Evolutionary conservation across 768 basidiomycete species (phyloP).

Genomic region (Tricholoma sp.): DNA sequence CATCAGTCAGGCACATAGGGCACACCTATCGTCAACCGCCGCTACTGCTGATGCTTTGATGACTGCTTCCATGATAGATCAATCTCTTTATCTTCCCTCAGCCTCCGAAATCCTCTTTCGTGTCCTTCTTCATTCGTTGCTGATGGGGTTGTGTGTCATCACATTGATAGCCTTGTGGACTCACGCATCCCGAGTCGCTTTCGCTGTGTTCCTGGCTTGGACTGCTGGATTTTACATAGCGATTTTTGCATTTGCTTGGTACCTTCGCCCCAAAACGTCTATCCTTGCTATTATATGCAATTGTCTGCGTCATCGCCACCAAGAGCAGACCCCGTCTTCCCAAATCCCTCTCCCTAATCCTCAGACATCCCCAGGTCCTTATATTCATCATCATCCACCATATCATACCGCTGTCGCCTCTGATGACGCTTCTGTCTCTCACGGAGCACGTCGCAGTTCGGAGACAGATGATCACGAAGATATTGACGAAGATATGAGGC

Average conservation of each 20-base stretch:
- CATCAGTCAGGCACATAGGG: conserved; percentile 51
- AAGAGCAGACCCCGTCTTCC: conserved; percentile 21
- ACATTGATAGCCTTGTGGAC: conserved; percentile 56
- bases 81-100: conserved; percentile 25
- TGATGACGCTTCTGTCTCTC: conserved; percentile 34
- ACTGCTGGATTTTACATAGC: conserved; percentile 49
- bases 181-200: conserved; percentile 47
- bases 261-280: conserved; percentile 52
- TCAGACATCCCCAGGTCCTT: conserved; percentile 55
- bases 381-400: conserved; percentile 65
- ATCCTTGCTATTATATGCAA: conserved; percentile 45
- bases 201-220: conserved; percentile 64
- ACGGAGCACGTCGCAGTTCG: conserved; percentile 41
- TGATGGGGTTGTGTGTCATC: conserved; percentile 55
- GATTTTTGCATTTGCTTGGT: conserved; percentile 52
- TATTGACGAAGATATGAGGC: conserved; percentile 68
- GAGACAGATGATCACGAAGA: conserved; percentile 62
- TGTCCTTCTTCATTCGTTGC: conserved; percentile 47
- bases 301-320: conserved; percentile 29
- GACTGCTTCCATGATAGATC: conserved; percentile 3
- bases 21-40: conserved; percentile 43
- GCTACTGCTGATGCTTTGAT: conserved; percentile 42
- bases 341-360: conserved; percentile 34
- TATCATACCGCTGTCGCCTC: conserved; percentile 40
- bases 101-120: conserved; percentile 38